Base-by-base conservation (phyloP, 306 rosid species). In the Styphnolobium japonicum region DNA sequence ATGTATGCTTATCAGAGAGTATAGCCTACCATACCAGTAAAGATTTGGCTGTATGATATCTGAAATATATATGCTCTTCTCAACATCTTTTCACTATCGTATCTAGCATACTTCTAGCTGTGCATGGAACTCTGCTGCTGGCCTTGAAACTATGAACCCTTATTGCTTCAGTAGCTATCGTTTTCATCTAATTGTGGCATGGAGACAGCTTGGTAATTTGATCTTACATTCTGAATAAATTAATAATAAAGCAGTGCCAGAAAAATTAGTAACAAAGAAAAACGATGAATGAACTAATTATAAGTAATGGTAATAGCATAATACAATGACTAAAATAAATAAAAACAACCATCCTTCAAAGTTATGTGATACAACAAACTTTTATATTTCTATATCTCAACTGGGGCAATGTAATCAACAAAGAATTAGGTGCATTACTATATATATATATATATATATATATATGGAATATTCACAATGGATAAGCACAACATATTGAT, bases 131-230 rank as follows among this genome's bases (percentile, higher is more conserved):
- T 61, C 36, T 10, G 42, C 75, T 52, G 67, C 71, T 27, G 19
- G 56, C 81, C 79, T 52, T 1, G 31, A 36, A 49, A 52, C 40
- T 52, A 64, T 2, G 36, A 73, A 46, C 43, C 72, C 68, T 75
- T 51, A 77, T 83, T 81, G 78, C 70, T 70, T 83, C 75, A 65
- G 23, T 65, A n/a, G 80, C 78, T 82, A 15, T 66, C 81, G 81
- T 67, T 83, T 79, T 70, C 85, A 31, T 39, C 71, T 9, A 88
- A 73, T 77, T 67, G 85, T 22, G 72, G 36, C 49, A 76, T 86
- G 43, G 84, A 72, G 43, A 43, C 92, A 75, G 81, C 78, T 79
- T 81, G 93, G 86, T 95, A 95, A 83, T 90, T 92, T 31, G 97
- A 91, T 75, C 84, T 87, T 81, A 92, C 97, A 87, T 85, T 75